These are phyloP conservation scores for Trichaptum fuscoviolaceum DNA, from an alignment of 768 basidiomycete species.

Conservation along the genomic window DNA sequence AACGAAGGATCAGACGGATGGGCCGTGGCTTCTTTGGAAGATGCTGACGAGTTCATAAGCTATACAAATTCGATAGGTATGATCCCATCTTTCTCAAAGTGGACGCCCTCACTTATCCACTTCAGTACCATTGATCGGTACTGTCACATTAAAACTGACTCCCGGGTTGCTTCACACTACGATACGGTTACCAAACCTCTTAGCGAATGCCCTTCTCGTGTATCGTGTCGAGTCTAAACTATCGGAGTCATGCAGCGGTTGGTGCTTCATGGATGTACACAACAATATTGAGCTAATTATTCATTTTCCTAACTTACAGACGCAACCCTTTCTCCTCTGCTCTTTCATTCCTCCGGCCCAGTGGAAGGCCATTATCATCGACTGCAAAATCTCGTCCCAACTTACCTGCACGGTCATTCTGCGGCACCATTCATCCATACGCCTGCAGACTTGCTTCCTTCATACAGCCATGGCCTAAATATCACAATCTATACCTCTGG, in stretches of 20 bases:
- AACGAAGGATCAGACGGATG: slow-evolving; percentile 34
- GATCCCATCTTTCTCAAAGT: slow-evolving; percentile 16
- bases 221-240: slow-evolving; percentile 47
- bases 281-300: slow-evolving; percentile 5
- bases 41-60: slow-evolving; percentile 25
- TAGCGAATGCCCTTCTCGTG: slow-evolving; percentile 58
- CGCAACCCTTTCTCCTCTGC: slow-evolving; percentile 55
- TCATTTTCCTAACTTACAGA: slow-evolving; percentile 29
- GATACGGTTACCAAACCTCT: slow-evolving; percentile 48
- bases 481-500: slow-evolving; percentile 58
- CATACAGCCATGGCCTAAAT: slow-evolving; percentile 33
- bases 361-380: slow-evolving; percentile 69
- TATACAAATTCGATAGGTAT: slow-evolving; percentile 40
- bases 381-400: slow-evolving; percentile 34
- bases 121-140: slow-evolving; percentile 37
- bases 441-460: slow-evolving; percentile 5
- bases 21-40: slow-evolving; percentile 53
- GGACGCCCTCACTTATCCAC: slow-evolving; percentile 9
- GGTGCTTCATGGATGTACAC: neutral
- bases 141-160: slow-evolving; percentile 29
- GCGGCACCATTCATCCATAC: slow-evolving; percentile 56
- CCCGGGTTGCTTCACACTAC: slow-evolving; percentile 33
- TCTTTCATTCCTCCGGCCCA: slow-evolving; percentile 53
- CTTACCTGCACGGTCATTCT: slow-evolving; percentile 64
- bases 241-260: slow-evolving; percentile 25